Evolutionary conservation across 1,284 basidiomycete species (phyloP), one percentile per base, ranked within the genome.

Genomic region (Porphyrellus sp.): DNA sequence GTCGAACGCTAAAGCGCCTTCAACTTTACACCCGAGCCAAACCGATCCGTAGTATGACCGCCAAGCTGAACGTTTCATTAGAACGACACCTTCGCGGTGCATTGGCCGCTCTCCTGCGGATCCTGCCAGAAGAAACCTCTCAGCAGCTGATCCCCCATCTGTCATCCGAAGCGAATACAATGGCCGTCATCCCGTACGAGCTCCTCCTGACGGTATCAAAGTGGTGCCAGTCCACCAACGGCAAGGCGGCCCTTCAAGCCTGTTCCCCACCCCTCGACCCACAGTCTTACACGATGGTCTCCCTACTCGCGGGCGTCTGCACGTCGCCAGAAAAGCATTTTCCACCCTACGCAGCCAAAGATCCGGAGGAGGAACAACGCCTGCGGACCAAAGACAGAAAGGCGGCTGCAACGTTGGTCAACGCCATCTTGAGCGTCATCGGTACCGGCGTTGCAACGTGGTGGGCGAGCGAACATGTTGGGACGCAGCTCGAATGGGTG

Each of bases 401-500:
- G 54, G 80, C 81, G 11, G 81, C 91, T 35, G 82, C 84, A 4
- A 78, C 82, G 8, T 69, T 91, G 25, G 55, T 88, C 18, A 91
- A 91, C 63, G 83, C 79, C 1, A 64, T 90, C 18, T 70, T 91
- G 43, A 90, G 86, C 59, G 73, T 91, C 33, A 67, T 74, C 38
- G 83, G 83, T 11, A 78, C 83, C 0, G 88, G 82, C 2, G 73
- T 79, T 47, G 86, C 85, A 5, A 75, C 79, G 7, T 90, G 82
- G 83, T 87, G 82, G 80, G 86, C 82, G 18, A 80, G 85, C 28
- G 79, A 80, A 41, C 76, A 72, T 56, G 75, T 79, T 5, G 76
- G 78, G 3, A 85, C 85, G 85, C 78, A 70, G 50, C 72, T 82
- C 54, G 87, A 91, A 75, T 88, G 83, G 82, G 89, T 88, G 61